Evolutionary conservation across 345 rosid genomes (phyloP).

Genomic region (Salix udensis): DNA sequence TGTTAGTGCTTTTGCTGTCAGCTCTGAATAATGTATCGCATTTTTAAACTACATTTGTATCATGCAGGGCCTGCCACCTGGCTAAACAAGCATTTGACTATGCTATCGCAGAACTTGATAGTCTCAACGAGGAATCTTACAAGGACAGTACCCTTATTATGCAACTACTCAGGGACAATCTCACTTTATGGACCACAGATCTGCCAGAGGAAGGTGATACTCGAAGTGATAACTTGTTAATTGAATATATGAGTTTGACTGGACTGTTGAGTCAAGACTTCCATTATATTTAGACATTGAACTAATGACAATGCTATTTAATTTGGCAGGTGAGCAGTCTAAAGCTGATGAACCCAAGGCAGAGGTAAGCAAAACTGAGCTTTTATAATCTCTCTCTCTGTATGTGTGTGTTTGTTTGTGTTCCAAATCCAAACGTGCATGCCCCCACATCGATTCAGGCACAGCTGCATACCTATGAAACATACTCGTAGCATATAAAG

Average conservation of each 20-base stretch:
- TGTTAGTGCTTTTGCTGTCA: not conserved
- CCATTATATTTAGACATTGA: not conserved
- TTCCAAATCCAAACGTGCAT: not conserved
- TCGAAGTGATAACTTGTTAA: not conserved
- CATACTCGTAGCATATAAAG: not conserved
- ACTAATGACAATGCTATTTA: not conserved
- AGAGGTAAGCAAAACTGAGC: conserved; percentile 36
- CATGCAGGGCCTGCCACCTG: conserved; percentile 70
- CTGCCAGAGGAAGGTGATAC: conserved; percentile 71
- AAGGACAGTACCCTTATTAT: conserved; percentile 86
- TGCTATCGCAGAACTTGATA: conserved; percentile 79
- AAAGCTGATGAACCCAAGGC: conserved; percentile 46
- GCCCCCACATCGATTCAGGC: not conserved
- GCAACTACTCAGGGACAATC: conserved; percentile 91
- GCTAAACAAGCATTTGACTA: conserved; percentile 90
- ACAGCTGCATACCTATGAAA: not conserved
- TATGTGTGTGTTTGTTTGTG: not conserved
- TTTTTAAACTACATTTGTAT: conserved; percentile 2
- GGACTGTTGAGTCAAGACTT: not conserved
- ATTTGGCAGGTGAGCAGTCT: conserved; percentile 55
- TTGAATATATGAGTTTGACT: conserved; percentile 1
- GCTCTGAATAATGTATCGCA: not conserved
- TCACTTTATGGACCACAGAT: conserved; percentile 80
- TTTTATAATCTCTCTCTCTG: not conserved
- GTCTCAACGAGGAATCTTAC: conserved; percentile 82